A percentile compares a stretch with the other conserved stretches of the same genome.
Conservation (phyloP, 805 yeast species). For the Komagataella populi region DNA sequence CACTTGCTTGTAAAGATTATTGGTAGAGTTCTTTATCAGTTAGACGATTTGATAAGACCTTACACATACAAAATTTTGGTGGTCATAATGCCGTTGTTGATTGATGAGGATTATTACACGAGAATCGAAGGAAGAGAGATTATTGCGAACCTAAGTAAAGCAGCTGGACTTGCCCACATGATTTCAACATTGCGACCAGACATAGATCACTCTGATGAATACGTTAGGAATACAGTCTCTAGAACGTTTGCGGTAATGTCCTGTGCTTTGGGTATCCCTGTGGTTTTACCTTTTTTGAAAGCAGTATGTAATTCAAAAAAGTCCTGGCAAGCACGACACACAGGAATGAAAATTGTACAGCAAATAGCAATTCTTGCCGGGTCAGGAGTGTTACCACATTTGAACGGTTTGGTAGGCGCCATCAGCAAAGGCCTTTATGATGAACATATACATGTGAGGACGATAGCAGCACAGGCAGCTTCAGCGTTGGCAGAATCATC, state of each 20-base stretch:
- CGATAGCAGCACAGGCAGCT: conserved; percentile 58
- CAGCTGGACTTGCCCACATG: conserved; percentile 74
- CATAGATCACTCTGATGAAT: conserved; percentile 72
- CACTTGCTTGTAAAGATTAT: conserved; percentile 69
- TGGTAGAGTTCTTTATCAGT: conserved; percentile 50
- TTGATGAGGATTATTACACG: conserved; percentile 68
- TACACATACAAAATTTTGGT: conserved; percentile 57
- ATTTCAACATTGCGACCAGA: conserved; percentile 72
- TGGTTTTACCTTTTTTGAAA: conserved; percentile 63
- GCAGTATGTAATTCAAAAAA: conserved; percentile 71
- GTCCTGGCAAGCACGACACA: conserved; percentile 72
- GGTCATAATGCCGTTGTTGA: conserved; percentile 66
- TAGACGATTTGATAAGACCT: conserved; percentile 58
- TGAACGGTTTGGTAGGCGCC: conserved; percentile 52
- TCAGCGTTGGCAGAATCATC: conserved; percentile 70
- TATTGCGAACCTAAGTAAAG: conserved; percentile 58
- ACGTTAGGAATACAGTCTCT: conserved; percentile 62
- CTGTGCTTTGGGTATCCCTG: conserved; percentile 58
- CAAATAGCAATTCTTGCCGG: conserved; percentile 62
- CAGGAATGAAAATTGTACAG: conserved; percentile 68
- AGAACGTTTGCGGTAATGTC: conserved; percentile 78
- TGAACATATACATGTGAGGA: conserved; percentile 53
- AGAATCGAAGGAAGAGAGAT: conserved; percentile 72
- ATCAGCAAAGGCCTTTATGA: conserved; percentile 47
- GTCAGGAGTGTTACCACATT: conserved; percentile 60